Percentiles rank a stretch among this genome's conserved stretches.
Conservation (phyloP, 306 rosid species). For the Vigna radiata region DNA sequence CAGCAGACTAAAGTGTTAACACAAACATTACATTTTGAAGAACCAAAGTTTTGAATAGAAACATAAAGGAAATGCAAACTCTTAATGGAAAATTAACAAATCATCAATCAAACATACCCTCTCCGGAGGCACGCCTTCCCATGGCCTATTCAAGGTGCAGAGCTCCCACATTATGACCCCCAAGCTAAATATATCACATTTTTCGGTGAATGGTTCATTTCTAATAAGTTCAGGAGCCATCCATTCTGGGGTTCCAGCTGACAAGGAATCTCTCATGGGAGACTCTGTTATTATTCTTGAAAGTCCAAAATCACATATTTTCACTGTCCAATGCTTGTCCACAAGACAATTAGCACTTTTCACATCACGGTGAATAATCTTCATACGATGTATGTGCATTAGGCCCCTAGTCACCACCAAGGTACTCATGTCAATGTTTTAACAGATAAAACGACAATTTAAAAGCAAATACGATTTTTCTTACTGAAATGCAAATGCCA, state of each 20-base stretch:
- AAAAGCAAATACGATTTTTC: neutral
- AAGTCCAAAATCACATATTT: slow-evolving; percentile 97
- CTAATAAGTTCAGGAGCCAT: slow-evolving; percentile 99
- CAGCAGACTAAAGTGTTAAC: slow-evolving; percentile 29
- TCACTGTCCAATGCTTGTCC: slow-evolving; percentile 91
- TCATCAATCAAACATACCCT: slow-evolving; percentile 58
- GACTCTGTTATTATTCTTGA: slow-evolving; percentile 74
- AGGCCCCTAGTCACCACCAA: slow-evolving; percentile 71
- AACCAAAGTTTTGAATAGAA: neutral
- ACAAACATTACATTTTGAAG: neutral
- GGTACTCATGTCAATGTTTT: slow-evolving; percentile 34
- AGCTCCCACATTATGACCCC: slow-evolving; percentile 99
- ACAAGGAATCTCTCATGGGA: slow-evolving; percentile 70
- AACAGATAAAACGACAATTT: slow-evolving; percentile 30
- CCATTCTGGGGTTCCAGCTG: slow-evolving; percentile 99
- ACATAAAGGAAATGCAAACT: neutral
- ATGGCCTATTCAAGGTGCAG: slow-evolving; percentile 87
- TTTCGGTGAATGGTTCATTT: slow-evolving; percentile 90
- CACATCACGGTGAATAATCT: slow-evolving; percentile 91
- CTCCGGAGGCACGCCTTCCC: slow-evolving; percentile 93
- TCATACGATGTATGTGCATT: slow-evolving; percentile 99
- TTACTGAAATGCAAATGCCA: neutral
- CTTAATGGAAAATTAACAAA: neutral
- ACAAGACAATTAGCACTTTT: slow-evolving; percentile 98
- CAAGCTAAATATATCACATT: slow-evolving; percentile 93